Percentiles rank a stretch among this genome's conserved stretches.
These are phyloP conservation scores for Cordyceps cateniannulata DNA, from an alignment of 2,329 filamentous ascomycete genomes.

Conservation along the genomic window DNA sequence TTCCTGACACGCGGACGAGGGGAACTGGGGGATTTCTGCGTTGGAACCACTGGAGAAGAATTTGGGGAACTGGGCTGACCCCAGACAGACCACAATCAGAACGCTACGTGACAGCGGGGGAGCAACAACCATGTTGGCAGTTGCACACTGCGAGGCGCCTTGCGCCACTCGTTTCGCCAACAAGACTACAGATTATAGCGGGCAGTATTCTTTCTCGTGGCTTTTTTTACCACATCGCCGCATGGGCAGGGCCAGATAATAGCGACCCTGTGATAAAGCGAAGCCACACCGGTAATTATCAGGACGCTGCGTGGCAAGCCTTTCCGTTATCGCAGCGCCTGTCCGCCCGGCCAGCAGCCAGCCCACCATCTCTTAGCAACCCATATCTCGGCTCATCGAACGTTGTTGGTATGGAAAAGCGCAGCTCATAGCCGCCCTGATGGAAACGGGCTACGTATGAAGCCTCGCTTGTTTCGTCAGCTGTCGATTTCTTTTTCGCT, in stretches of 20 bases:
- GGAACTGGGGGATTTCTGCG: neutral
- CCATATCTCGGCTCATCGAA: too few species aligned
- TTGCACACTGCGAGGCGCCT: neutral
- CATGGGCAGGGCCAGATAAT: neutral
- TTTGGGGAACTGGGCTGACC: neutral
- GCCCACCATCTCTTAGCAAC: neutral
- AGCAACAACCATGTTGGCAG: constrained; percentile 8
- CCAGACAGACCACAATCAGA: neutral
- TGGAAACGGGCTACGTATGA: too few species aligned
- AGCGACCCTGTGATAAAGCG: neutral
- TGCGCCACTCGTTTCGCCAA: neutral
- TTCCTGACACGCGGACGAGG: neutral
- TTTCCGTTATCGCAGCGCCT: neutral
- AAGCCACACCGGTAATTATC: constrained; percentile 1
- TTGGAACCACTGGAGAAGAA: constrained; percentile 9
- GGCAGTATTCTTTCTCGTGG: neutral
- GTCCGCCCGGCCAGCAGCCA: neutral
- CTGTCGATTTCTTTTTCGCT: neutral
- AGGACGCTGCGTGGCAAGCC: neutral
- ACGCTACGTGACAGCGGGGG: constrained; percentile 13
- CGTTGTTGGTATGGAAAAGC: neutral
- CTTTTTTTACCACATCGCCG: neutral
- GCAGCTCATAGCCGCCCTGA: neutral
- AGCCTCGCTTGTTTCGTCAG: neutral
- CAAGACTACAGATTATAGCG: neutral